Conservation (phyloP, 2,329 filamentous ascomycete genomes). For the Fusarium coffeatum region DNA sequence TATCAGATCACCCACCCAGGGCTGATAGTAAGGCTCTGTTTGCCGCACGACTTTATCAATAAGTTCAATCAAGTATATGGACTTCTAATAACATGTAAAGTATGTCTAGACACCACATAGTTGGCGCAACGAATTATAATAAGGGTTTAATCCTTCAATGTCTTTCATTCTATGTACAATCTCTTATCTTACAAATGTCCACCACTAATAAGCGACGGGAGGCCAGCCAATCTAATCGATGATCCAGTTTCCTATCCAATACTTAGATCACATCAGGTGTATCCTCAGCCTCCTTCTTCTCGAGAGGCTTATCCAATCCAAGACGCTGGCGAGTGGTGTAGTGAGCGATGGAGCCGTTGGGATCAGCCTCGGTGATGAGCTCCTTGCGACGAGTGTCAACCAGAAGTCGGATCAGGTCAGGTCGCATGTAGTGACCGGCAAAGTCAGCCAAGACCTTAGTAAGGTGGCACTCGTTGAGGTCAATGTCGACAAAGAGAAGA, state of each 20-base stretch:
- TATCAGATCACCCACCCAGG: too few relatives aligned
- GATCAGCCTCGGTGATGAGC: constrained; percentile 35
- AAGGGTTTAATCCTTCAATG: too few relatives aligned
- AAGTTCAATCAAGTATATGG: too few relatives aligned
- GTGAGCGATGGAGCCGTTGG: constrained; percentile 3
- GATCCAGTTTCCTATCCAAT: fast-evolving
- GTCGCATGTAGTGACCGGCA: constrained; percentile 52
- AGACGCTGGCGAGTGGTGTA: constrained; percentile 36
- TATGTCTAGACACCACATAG: too few relatives aligned
- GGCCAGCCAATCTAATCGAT: too few relatives aligned
- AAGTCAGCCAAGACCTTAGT: constrained; percentile 52
- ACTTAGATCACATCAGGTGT: not conserved
- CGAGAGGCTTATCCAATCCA: constrained; percentile 37
- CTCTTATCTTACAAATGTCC: not conserved
- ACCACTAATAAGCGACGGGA: not conserved
- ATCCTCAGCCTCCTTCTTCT: constrained; percentile 29
- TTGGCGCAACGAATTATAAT: too few relatives aligned
- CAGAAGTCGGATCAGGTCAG: constrained; percentile 55
- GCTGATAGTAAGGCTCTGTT: too few relatives aligned
- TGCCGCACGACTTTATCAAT: too few relatives aligned
- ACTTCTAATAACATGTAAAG: too few relatives aligned
- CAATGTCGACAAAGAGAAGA: constrained; percentile 63
- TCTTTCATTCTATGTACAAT: not conserved
- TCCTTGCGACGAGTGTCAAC: constrained; percentile 45
- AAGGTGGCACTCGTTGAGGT: constrained; percentile 53